phyloP scores from a whole-genome alignment of 805 yeast species.

The Maudiozyma bulderi region DNA sequence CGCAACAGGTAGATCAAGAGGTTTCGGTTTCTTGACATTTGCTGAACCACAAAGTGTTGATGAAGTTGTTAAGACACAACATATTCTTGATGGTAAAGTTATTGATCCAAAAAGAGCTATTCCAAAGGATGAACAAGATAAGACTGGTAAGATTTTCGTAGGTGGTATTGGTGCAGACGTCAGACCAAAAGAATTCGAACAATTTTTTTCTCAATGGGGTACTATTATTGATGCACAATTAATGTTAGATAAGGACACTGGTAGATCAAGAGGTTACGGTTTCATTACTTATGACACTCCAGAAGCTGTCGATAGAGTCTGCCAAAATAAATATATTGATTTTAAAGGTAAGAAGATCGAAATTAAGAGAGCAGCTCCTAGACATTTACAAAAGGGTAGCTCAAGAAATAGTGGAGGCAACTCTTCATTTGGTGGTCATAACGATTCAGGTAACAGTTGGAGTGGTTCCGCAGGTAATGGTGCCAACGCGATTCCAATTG shows the following conservation, averaged over 20 bases:
- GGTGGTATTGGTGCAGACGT: conserved; percentile 96
- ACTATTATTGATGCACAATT: conserved; percentile 89
- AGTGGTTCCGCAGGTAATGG: background rate
- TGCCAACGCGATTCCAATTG: background rate
- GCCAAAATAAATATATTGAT: conserved; percentile 69
- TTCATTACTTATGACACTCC: conserved; percentile 93
- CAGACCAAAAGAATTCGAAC: conserved; percentile 80
- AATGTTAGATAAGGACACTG: conserved; percentile 95
- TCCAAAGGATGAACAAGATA: conserved; percentile 94
- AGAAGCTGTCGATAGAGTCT: conserved; percentile 83
- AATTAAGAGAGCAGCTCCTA: conserved; percentile 75
- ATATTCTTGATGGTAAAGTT: conserved; percentile 86
- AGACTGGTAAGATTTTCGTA: conserved; percentile 91
- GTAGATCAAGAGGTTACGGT: conserved; percentile 94
- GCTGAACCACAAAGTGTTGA: conserved; percentile 74
- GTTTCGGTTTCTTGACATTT: conserved; percentile 90
- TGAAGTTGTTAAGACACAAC: conserved; percentile 76
- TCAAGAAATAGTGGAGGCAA: background rate
- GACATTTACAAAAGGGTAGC: conserved; percentile 47
- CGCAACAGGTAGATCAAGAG: conserved; percentile 80
- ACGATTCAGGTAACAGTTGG: background rate
- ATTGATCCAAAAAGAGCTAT: conserved; percentile 97
- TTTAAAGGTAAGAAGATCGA: conserved; percentile 83
- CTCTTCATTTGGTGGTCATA: background rate
- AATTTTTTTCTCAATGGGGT: conserved; percentile 80